These are phyloP conservation scores for Fistulina hepatica DNA, from an alignment of 1,284 basidiomycete genomes.

Conservation along the genomic window DNA sequence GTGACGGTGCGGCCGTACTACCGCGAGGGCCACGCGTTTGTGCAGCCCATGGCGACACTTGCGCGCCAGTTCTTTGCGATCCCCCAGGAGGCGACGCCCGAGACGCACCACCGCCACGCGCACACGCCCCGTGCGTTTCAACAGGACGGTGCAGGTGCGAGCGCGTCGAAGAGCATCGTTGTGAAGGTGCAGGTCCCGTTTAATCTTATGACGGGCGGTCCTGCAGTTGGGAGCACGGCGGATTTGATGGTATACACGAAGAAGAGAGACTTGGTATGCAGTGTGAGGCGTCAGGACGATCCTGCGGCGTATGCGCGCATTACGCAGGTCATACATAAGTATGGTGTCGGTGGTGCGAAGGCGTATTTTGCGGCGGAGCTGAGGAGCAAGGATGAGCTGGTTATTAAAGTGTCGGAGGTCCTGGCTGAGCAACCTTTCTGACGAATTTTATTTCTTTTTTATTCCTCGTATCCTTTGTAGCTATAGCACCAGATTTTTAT, in stretches of 20 bases:
- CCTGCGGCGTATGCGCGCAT: slow-evolving; percentile 31
- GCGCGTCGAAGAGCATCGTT: slow-evolving; percentile 29
- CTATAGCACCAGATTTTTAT: too few species aligned
- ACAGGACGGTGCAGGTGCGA: neutral
- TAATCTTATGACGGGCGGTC: neutral
- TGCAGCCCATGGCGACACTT: slow-evolving; percentile 23
- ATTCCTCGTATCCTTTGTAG: too few species aligned
- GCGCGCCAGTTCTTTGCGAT: slow-evolving; percentile 26
- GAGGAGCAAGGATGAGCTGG: slow-evolving; percentile 32
- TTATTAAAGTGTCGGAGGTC: slow-evolving; percentile 39
- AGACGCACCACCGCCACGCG: slow-evolving; percentile 17
- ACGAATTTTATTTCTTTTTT: neutral
- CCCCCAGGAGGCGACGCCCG: slow-evolving; percentile 15
- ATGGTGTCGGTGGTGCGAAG: slow-evolving; percentile 36
- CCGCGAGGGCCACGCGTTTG: slow-evolving; percentile 4
- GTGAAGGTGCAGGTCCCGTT: slow-evolving; percentile 44
- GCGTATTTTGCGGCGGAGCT: slow-evolving; percentile 47
- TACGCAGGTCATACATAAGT: slow-evolving; percentile 24
- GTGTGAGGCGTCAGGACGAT: slow-evolving; percentile 24
- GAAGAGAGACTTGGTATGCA: slow-evolving; percentile 40
- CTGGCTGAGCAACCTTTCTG: slow-evolving; percentile 35
- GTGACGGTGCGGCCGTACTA: slow-evolving; percentile 38
- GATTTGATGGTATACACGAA: slow-evolving; percentile 37
- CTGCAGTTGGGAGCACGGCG: neutral
- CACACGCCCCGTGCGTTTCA: slow-evolving; percentile 21